These are phyloP conservation scores for Lichtheimia corymbifera DNA, from an alignment of 371 early-diverging fungal species.

Conservation along the genomic window DNA sequence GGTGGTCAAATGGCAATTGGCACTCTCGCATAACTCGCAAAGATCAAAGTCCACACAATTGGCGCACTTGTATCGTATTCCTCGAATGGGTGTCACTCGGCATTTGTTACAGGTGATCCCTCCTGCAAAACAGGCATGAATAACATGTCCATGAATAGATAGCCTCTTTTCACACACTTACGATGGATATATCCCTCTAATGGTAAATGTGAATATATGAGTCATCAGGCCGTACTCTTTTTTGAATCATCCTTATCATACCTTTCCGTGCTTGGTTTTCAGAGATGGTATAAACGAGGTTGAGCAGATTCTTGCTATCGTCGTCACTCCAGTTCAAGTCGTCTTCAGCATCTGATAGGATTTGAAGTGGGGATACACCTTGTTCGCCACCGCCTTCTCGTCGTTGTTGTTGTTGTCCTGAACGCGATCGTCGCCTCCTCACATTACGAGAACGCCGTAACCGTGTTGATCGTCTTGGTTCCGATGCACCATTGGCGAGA, in stretches of 20 bases:
- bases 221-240: neutral
- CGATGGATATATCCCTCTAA: conserved; percentile 82
- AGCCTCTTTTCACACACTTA: conserved; percentile 26
- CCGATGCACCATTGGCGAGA: neutral
- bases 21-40: conserved; percentile 90
- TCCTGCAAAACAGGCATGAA: conserved; percentile 37
- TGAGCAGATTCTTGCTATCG: conserved; percentile 66
- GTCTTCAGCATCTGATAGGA: conserved; percentile 31
- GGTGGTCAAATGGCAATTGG: conserved; percentile 72
- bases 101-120: conserved; percentile 95
- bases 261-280: conserved; percentile 89
- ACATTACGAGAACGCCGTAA: conserved; percentile 35
- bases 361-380: conserved; percentile 10
- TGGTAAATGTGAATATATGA: neutral
- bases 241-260: conserved; percentile 15
- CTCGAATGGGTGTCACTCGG: conserved; percentile 82
- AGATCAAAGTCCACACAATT: conserved; percentile 93
- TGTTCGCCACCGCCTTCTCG: neutral
- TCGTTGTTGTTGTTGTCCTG: conserved; percentile 5
- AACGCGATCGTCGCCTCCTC: conserved; percentile 30
- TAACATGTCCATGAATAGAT: neutral
- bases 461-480: conserved; percentile 16
- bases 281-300: conserved; percentile 83
- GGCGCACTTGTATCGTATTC: conserved; percentile 89
- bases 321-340: conserved; percentile 43